Conservation (phyloP, 352 stramenopile genomes). For the Globisporangium mamillatum region DNA sequence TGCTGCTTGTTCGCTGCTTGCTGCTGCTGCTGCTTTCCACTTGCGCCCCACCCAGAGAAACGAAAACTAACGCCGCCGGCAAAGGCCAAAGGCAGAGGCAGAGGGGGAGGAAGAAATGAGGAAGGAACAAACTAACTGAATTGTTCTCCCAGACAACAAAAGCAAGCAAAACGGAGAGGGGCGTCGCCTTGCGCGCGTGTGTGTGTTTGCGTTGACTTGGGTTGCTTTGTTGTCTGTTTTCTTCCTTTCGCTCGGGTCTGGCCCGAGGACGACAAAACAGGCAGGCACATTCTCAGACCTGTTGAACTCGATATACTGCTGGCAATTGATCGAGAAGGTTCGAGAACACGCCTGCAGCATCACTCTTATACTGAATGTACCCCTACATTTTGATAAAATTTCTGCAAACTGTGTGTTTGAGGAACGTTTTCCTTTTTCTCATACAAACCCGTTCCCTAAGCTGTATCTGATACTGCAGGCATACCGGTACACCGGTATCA, state of each 20-base stretch:
- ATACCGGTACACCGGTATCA: no score
- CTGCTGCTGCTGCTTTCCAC: neutral
- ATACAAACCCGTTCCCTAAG: no score
- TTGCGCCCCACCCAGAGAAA: conserved; percentile 58
- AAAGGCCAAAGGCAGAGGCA: no score
- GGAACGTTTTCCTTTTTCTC: no score
- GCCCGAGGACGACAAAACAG: neutral
- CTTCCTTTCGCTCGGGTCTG: neutral
- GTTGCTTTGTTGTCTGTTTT: neutral
- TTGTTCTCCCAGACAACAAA: neutral
- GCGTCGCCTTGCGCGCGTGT: conserved; percentile 9
- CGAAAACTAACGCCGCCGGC: conserved; percentile 45
- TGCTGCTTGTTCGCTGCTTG: conserved; percentile 1
- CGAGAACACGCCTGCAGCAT: neutral
- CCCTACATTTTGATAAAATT: neutral
- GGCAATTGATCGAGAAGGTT: neutral
- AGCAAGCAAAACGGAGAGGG: neutral
- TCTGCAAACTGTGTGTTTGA: neutral
- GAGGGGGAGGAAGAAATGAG: neutral
- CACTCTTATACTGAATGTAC: neutral
- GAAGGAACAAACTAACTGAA: neutral
- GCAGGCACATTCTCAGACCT: neutral
- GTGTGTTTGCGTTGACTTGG: conserved; percentile 17
- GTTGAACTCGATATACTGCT: neutral
- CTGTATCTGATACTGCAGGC: no score